phyloP scores from a whole-genome alignment of 2,329 filamentous ascomycete species.

The Pseudopithomyces chartarum region DNA sequence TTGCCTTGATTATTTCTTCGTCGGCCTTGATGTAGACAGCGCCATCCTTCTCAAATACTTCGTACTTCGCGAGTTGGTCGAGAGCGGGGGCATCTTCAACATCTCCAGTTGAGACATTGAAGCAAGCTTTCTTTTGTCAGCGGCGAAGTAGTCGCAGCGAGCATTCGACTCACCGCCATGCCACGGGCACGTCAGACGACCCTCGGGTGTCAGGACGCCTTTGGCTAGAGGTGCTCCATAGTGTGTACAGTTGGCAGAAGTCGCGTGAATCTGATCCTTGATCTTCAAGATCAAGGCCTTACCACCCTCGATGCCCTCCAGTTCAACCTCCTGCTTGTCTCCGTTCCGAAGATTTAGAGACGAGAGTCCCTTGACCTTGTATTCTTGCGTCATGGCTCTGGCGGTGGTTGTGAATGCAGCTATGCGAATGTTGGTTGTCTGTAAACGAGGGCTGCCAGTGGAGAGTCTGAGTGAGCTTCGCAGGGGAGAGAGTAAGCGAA shows the following conservation, averaged over 20 bases:
- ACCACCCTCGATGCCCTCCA: conserved; percentile 83
- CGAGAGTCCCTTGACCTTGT: conserved; percentile 73
- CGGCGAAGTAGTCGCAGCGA: not conserved
- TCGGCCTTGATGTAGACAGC: conserved; percentile 84
- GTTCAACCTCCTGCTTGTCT: conserved; percentile 85
- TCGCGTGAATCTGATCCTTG: conserved; percentile 74
- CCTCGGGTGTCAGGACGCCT: conserved; percentile 80
- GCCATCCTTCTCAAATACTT: conserved; percentile 78
- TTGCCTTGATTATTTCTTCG: conserved; percentile 76
- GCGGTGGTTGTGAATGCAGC: conserved; percentile 32
- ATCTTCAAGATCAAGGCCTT: conserved; percentile 88
- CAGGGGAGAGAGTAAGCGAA: conserved; percentile 25
- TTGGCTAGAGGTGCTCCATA: conserved; percentile 90
- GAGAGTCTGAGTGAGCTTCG: conserved; percentile 22
- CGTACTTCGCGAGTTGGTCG: conserved; percentile 83
- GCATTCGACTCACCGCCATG: conserved; percentile 72
- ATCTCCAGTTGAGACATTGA: conserved; percentile 85
- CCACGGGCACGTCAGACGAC: conserved; percentile 91
- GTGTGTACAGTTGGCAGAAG: conserved; percentile 84
- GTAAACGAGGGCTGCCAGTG: conserved; percentile 11
- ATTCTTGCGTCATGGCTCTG: conserved; percentile 53
- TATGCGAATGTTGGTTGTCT: conserved; percentile 14
- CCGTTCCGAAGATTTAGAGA: conserved; percentile 76
- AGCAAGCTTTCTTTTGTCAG: conserved; percentile 70
- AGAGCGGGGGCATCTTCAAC: conserved; percentile 93